A percentile compares a stretch with the other conserved stretches of the same genome.
phyloP scores from a whole-genome alignment of 2,329 filamentous ascomycete genomes.

The Gaeumannomyces tritici region DNA sequence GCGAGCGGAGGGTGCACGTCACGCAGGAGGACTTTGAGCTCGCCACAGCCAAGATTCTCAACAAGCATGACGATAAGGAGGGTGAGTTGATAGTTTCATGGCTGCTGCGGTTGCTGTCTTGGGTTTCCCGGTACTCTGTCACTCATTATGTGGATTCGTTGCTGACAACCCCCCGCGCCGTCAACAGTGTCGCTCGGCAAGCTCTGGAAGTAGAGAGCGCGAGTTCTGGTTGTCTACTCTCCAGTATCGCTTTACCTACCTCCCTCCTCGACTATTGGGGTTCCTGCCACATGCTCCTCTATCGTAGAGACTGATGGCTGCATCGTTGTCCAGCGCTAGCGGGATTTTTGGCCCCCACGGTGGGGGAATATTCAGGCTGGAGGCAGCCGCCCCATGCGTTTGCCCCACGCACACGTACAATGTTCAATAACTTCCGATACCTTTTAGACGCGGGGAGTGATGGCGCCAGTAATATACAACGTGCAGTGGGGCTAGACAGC shows the following conservation, averaged over 20 bases:
- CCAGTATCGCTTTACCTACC: neutral
- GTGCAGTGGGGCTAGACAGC: neutral
- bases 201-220: slow-evolving; percentile 40
- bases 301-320: neutral
- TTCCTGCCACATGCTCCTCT: neutral
- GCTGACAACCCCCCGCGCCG: slow-evolving; percentile 3
- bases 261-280: neutral
- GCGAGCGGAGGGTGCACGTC: slow-evolving; percentile 92
- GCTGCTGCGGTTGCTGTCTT: too few species aligned
- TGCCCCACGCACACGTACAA: neutral
- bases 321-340: neutral
- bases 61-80: slow-evolving; percentile 99
- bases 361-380: neutral
- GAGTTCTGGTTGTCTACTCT: neutral
- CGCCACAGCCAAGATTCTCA: slow-evolving; percentile 96
- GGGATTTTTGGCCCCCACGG: neutral
- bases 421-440: slow-evolving; percentile 1
- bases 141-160: slow-evolving; percentile 21
- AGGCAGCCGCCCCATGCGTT: neutral
- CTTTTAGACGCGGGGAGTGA: slow-evolving; percentile 1
- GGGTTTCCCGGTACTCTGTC: neutral
- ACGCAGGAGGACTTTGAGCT: slow-evolving; percentile 99
- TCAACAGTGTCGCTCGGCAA: slow-evolving; percentile 55
- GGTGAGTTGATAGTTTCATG: slow-evolving; percentile 20
- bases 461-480: slow-evolving; percentile 1